phyloP scores from a whole-genome alignment of 176 grass and related monocot genomes.

The Oryza australiensis region DNA sequence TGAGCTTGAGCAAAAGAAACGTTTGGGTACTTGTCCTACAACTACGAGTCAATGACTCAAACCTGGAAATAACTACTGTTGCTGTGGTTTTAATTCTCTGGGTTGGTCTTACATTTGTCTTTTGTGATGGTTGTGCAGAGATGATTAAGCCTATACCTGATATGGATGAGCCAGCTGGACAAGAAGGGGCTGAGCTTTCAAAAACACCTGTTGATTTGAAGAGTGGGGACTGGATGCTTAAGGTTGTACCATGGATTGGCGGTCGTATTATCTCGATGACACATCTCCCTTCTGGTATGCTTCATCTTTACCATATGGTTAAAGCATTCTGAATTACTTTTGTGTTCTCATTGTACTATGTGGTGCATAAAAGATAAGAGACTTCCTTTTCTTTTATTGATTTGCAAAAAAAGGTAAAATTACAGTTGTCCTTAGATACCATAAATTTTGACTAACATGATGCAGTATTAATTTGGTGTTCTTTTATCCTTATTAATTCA shows the following conservation, averaged over 20 bases:
- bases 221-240: conserved; percentile 80
- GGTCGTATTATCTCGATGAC: conserved; percentile 87
- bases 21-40: conserved; percentile 51
- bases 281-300: conserved; percentile 86
- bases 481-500: background rate
- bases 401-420: background rate
- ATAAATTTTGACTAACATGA: background rate
- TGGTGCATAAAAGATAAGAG: background rate
- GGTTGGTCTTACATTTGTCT: background rate
- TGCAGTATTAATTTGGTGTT: background rate
- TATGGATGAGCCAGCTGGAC: conserved; percentile 50
- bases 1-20: conserved; percentile 58
- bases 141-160: conserved; percentile 64
- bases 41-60: background rate
- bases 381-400: conserved; percentile 2
- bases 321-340: background rate
- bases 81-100: background rate
- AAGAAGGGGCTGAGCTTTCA: conserved; percentile 72
- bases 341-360: conserved; percentile 11
- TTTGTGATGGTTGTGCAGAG: conserved; percentile 52
- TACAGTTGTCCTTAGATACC: background rate
- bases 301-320: conserved; percentile 15
- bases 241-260: conserved; percentile 91
- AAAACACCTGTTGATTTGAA: conserved; percentile 86
- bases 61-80: background rate